Base-by-base conservation (phyloP, 495 filamentous ascomycete species). In the Annulohypoxylon bovei region DNA sequence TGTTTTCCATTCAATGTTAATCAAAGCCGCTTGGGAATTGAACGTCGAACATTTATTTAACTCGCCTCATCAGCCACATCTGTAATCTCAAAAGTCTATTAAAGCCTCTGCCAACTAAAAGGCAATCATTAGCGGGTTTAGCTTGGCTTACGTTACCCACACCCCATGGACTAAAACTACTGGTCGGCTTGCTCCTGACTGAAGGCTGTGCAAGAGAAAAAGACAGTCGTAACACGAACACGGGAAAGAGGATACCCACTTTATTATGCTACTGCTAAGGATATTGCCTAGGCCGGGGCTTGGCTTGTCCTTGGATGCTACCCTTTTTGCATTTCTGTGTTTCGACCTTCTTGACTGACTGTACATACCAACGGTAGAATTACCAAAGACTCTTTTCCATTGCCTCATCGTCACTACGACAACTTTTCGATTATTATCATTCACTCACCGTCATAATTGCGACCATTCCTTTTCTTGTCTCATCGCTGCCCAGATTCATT, bases 311-410 rank as follows among this genome's bases (percentile, higher is more conserved):
- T 57, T 62, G 39, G 27, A 68, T 72, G 69, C 59, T 65, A 72
- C 70, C 54, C 70, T 68, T 72, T 63, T 54, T 67, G 39, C 54
- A 67, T 72, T 67, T 66, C 65, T 66, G 39, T 64, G 60, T 67
- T 68, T 68, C 69, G 59, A 49, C 64, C 33, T 53, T 3, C n/a
- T n/a, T n/a, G n/a, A 42, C 39, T 42, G 16, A 42, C 12, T 50
- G 47, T 27, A 50, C 50, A 20, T 35, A 33, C 27, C 28, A 54
- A n/a, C 32, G 53, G 53, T 39, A 39, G 53, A 55, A 54, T 50
- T 63, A 35, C 53, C 40, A 62, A 25, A 55, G 22, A 62, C 50
- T 55, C 32, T 23, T 46, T 54, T 63, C 23, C 40, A 52, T 33
- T 59, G 58, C 55, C 60, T 65, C 25, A 59, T 71, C 68, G 53